Conservation (phyloP, 257 asterid species). For the Solanum acaule region DNA sequence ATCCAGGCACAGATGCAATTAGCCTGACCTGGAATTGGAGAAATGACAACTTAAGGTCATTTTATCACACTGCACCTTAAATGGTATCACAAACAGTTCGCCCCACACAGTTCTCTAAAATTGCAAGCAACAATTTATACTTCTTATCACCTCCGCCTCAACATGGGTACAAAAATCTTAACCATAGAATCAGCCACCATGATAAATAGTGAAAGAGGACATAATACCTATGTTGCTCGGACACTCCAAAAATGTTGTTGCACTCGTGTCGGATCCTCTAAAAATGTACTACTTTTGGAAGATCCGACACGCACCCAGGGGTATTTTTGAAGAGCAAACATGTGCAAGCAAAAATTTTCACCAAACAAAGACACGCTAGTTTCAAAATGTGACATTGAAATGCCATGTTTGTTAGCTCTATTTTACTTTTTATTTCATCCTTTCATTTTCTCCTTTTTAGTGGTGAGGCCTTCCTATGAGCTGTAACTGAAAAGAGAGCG, state of each 20-base stretch:
- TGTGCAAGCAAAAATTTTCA: background rate
- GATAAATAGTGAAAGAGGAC: background rate
- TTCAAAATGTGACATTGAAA: background rate
- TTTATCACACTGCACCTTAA: background rate
- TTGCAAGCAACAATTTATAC: background rate
- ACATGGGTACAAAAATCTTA: background rate
- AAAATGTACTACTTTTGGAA: background rate
- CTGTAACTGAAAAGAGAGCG: background rate
- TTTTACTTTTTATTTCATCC: background rate
- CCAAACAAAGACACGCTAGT: background rate
- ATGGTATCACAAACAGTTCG: background rate
- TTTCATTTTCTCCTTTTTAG: background rate
- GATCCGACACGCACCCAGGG: background rate
- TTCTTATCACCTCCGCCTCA: background rate
- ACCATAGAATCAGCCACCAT: background rate
- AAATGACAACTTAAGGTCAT: background rate
- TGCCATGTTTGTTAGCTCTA: background rate
- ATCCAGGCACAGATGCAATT: constrained; percentile 95
- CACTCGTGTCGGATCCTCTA: background rate
- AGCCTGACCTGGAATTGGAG: constrained; percentile 70
- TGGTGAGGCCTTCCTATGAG: background rate
- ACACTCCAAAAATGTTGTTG: background rate
- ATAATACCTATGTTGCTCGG: background rate
- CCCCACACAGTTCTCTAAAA: background rate
- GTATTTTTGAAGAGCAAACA: background rate